Conservation (phyloP, 169 alveolate genomes). For the Cryptosporidium andersoni region DNA sequence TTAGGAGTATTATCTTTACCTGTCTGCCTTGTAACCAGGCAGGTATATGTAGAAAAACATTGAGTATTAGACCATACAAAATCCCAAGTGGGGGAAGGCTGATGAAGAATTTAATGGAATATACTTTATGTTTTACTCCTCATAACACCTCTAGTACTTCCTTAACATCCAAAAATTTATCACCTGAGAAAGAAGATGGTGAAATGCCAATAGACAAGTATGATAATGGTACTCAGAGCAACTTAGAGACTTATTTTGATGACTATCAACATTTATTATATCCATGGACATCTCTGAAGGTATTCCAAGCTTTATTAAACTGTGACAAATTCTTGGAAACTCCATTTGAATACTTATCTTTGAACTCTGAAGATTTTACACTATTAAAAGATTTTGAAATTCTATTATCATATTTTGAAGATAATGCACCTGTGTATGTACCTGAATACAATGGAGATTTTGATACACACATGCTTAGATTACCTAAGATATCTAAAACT, state of each 20-base stretch:
- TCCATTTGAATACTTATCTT: slow-evolving; percentile 11
- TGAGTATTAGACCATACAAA: neutral
- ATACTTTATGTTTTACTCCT: too few relatives aligned
- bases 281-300: slow-evolving; percentile 9
- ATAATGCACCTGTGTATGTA: slow-evolving; percentile 9
- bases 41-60: slow-evolving; percentile 59
- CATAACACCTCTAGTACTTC: too few relatives aligned
- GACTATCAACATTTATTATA: slow-evolving; percentile 10
- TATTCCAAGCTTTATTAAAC: slow-evolving; percentile 16
- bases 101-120: too few relatives aligned
- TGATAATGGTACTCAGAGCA: neutral
- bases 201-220: slow-evolving; percentile 39
- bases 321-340: slow-evolving; percentile 49
- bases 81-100: neutral
- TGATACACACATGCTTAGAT: neutral
- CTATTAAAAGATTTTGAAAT: slow-evolving; percentile 37
- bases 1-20: slow-evolving; percentile 53
- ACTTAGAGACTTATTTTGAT: neutral
- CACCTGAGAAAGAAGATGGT: slow-evolving; percentile 46
- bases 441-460: neutral
- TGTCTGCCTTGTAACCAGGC: slow-evolving; percentile 58
- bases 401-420: slow-evolving; percentile 37
- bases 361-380: neutral
- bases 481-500: neutral
- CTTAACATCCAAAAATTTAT: too few relatives aligned